Percentiles rank a stretch among this genome's conserved stretches.
phyloP scores from a whole-genome alignment of 176 grass and related monocot genomes.

The Carex pumila region DNA sequence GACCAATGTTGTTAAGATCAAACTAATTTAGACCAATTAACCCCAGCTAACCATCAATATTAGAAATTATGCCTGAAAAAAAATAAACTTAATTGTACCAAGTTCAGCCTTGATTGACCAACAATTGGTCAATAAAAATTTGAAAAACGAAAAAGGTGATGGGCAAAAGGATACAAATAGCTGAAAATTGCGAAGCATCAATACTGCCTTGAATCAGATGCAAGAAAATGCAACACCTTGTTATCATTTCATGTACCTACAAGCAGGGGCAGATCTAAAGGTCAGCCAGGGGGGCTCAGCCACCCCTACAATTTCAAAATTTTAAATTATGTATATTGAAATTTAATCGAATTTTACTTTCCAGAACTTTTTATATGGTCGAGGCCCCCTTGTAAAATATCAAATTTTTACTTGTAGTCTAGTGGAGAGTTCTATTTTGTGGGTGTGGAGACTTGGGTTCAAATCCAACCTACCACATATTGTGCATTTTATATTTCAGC shows the following conservation, averaged over 20 bases:
- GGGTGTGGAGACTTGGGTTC: too few relatives aligned
- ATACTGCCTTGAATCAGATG: slow-evolving; percentile 71
- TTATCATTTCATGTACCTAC: slow-evolving; percentile 65
- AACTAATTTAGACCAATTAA: not conserved
- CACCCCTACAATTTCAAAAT: too few relatives aligned
- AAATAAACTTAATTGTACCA: not conserved
- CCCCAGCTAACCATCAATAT: not conserved
- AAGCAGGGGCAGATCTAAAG: not conserved
- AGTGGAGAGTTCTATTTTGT: too few relatives aligned
- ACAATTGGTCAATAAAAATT: not conserved
- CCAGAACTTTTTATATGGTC: too few relatives aligned
- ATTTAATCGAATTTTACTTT: too few relatives aligned
- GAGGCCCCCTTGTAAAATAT: too few relatives aligned
- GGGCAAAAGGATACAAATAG: slow-evolving; percentile 92
- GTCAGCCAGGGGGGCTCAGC: too few relatives aligned
- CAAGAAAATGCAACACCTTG: slow-evolving; percentile 63
- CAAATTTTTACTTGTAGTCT: too few relatives aligned
- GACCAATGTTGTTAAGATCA: slow-evolving; percentile 49
- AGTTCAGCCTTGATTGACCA: not conserved
- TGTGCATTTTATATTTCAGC: too few relatives aligned
- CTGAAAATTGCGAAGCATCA: slow-evolving; percentile 87
- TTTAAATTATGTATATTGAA: too few relatives aligned
- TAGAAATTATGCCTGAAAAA: not conserved
- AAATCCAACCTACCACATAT: too few relatives aligned
- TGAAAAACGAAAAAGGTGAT: not conserved